phyloP scores from a whole-genome alignment of 352 stramenopile species.

The Globisporangium alternatum region DNA sequence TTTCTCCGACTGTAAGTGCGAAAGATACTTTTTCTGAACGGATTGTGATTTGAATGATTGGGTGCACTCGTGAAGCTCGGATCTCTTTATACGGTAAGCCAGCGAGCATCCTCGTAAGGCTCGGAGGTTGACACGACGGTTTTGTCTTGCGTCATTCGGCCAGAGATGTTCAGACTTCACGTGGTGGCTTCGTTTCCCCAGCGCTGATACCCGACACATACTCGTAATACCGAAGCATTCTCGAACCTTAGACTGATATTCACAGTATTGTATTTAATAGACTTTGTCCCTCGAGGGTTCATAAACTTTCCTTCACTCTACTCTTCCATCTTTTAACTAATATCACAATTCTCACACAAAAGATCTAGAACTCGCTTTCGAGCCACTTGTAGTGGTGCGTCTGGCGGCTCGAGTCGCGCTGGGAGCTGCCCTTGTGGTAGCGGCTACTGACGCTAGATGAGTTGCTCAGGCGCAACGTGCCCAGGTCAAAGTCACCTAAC shows the following conservation, averaged over 20 bases:
- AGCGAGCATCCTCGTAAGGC: no score
- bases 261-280: background rate
- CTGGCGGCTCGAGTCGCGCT: background rate
- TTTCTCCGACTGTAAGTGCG: background rate
- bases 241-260: background rate
- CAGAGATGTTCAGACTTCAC: no score
- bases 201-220: no score
- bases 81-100: no score
- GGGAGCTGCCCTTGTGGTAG: background rate
- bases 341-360: background rate
- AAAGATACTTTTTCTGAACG: constrained; percentile 1
- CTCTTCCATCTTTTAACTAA: background rate
- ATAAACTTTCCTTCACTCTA: constrained; percentile 5
- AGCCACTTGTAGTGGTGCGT: constrained; percentile 10
- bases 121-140: no score
- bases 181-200: no score
- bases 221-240: no score
- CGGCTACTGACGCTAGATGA: background rate
- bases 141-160: no score
- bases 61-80: no score
- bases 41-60: background rate
- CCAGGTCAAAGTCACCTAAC: constrained; percentile 15
- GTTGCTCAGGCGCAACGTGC: constrained; percentile 14
- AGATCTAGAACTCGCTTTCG: constrained; percentile 18
- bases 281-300: background rate